Percentiles rank a stretch among this genome's conserved stretches.
phyloP scores from a whole-genome alignment of 1,284 basidiomycete genomes.

The Melampsora medusae region DNA sequence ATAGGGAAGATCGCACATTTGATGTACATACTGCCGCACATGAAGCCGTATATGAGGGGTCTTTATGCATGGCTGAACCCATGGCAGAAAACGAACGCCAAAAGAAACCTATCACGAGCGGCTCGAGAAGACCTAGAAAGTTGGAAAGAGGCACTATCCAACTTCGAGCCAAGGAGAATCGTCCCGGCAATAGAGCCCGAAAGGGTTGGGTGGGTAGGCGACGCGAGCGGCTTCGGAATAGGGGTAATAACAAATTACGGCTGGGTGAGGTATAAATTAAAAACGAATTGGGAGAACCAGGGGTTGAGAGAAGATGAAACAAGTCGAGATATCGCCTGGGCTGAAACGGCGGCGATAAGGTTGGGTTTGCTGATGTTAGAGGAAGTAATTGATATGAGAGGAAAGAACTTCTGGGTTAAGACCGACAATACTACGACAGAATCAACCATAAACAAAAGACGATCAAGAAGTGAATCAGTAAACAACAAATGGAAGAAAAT shows the following conservation, averaged over 20 bases:
- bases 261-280: conserved; percentile 3
- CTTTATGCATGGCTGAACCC: background rate
- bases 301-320: background rate
- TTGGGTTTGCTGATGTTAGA: background rate
- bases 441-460: conserved; percentile 1
- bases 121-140: background rate
- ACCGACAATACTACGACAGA: background rate
- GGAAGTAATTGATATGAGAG: background rate
- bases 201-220: conserved; percentile 2
- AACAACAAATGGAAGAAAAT: conserved; percentile 20
- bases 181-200: background rate
- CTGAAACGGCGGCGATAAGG: conserved; percentile 11
- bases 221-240: background rate
- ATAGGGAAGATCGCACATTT: background rate
- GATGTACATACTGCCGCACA: background rate
- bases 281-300: background rate
- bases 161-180: background rate
- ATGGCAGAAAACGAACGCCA: background rate
- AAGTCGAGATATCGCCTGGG: background rate
- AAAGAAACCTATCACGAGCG: background rate
- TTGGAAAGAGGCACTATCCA: background rate
- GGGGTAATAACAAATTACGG: background rate
- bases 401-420: background rate
- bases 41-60: too few species aligned
- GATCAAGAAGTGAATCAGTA: background rate